These are phyloP conservation scores for Metarhizium guizhouense DNA, from an alignment of 2,329 filamentous ascomycete species.

Conservation along the genomic window DNA sequence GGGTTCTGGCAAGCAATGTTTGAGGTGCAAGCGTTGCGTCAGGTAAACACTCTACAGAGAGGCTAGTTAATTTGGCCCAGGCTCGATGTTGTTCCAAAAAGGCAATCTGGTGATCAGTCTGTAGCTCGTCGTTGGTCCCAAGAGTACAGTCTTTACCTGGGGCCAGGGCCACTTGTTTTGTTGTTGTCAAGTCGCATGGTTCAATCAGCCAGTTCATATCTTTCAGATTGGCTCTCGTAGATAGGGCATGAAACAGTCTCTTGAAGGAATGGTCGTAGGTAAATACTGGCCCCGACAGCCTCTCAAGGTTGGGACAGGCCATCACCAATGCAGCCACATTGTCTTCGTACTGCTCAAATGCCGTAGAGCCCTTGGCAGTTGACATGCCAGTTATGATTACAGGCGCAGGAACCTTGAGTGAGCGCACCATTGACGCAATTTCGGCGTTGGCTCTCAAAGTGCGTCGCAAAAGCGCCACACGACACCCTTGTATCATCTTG, in stretches of 20 bases:
- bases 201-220: conserved; percentile 53
- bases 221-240: conserved; percentile 44
- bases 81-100: conserved; percentile 43
- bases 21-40: conserved; percentile 45
- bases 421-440: conserved; percentile 46
- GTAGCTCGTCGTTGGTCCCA: conserved; percentile 21
- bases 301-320: conserved; percentile 57
- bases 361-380: conserved; percentile 18
- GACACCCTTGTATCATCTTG: conserved; percentile 42
- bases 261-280: conserved; percentile 47
- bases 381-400: conserved; percentile 27
- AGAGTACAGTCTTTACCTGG: conserved; percentile 14
- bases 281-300: conserved; percentile 44
- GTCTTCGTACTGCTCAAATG: conserved; percentile 44
- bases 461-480: conserved; percentile 47
- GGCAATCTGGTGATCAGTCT: conserved; percentile 25
- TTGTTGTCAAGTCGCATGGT: conserved; percentile 16
- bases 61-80: conserved; percentile 45
- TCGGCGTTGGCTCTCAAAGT: conserved; percentile 45
- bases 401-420: conserved; percentile 43
- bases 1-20: conserved; percentile 40
- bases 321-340: conserved; percentile 52
- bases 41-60: conserved; percentile 50
- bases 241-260: conserved; percentile 49
- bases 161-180: conserved; percentile 19